Evolutionary conservation across 2,329 filamentous ascomycete species (phyloP).

Genomic region (Sporothrix protearum): DNA sequence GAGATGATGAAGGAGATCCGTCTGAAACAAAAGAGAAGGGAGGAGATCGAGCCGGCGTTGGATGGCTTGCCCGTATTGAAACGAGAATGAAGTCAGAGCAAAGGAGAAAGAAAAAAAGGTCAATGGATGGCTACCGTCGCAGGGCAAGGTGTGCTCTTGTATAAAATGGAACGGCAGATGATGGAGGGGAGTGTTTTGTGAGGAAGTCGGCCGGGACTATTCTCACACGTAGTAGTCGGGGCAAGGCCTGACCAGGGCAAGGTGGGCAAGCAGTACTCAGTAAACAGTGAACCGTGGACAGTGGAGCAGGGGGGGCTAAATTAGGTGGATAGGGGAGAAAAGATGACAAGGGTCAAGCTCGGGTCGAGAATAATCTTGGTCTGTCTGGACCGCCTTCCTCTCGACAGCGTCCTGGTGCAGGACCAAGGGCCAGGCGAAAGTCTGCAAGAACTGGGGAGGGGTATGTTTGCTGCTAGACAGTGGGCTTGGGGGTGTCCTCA

Average conservation of each 20-base stretch:
- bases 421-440: conserved; percentile 17
- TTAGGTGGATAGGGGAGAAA: conserved; percentile 21
- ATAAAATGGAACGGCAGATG: conserved; percentile 47
- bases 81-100: conserved; percentile 33
- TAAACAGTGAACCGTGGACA: conserved; percentile 25
- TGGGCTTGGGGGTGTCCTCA: conserved; percentile 29
- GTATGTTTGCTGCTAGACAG: conserved; percentile 17
- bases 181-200: conserved; percentile 48
- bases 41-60: conserved; percentile 18
- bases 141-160: conserved; percentile 49
- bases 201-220: conserved; percentile 47
- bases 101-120: conserved; percentile 26
- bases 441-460: conserved; percentile 22
- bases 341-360: conserved; percentile 17
- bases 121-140: conserved; percentile 38
- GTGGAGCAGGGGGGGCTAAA: conserved; percentile 16
- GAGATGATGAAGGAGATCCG: background rate
- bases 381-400: background rate
- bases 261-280: conserved; percentile 20
- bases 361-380: conserved; percentile 23
- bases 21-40: conserved; percentile 20
- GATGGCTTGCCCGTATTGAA: conserved; percentile 29
- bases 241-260: conserved; percentile 39
- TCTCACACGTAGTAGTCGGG: conserved; percentile 29
- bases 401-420: conserved; percentile 22